Evolutionary conservation across 192 early-diverging fungal species (phyloP).

Genomic region (Mortierella hygrophila): DNA sequence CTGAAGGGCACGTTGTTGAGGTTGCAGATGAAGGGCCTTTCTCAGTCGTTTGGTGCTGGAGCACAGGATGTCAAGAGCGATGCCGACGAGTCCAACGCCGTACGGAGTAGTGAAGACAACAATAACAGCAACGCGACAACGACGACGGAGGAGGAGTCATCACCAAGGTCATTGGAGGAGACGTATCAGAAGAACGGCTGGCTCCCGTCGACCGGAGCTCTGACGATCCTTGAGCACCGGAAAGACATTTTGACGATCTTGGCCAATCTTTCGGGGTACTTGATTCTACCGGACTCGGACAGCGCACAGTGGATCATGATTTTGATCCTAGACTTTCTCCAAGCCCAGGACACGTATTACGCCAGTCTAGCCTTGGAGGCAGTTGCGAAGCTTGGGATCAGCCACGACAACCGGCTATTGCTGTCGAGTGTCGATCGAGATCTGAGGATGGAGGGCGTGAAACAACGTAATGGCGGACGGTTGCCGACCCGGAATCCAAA

Average conservation of each 20-base stretch:
- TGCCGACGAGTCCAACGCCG: not conserved
- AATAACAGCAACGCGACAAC: not conserved
- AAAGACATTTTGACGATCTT: slow-evolving; percentile 76
- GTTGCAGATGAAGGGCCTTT: slow-evolving; percentile 30
- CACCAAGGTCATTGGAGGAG: not conserved
- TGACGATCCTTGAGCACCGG: slow-evolving; percentile 68
- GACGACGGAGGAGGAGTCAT: not conserved
- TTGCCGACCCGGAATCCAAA: slow-evolving; percentile 7
- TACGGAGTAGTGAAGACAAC: slow-evolving; percentile 13
- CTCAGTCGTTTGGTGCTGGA: not conserved
- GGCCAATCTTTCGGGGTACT: slow-evolving; percentile 68
- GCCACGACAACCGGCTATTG: slow-evolving; percentile 66
- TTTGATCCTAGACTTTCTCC: slow-evolving; percentile 66
- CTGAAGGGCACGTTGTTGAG: slow-evolving; percentile 48
- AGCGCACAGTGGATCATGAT: slow-evolving; percentile 59
- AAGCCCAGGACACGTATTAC: slow-evolving; percentile 70
- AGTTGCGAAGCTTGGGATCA: slow-evolving; percentile 69
- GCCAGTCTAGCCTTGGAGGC: slow-evolving; percentile 72
- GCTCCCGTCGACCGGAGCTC: slow-evolving; percentile 35
- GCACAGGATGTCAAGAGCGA: slow-evolving; percentile 8
- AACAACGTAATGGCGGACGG: slow-evolving; percentile 13
- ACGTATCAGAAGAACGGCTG: not conserved
- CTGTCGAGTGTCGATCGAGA: slow-evolving; percentile 51
- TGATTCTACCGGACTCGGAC: slow-evolving; percentile 57
- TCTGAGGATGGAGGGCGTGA: slow-evolving; percentile 20